A percentile compares a stretch with the other conserved stretches of the same genome.
Conservation (phyloP, 1,284 basidiomycete species). For the Lentinus polychrous region DNA sequence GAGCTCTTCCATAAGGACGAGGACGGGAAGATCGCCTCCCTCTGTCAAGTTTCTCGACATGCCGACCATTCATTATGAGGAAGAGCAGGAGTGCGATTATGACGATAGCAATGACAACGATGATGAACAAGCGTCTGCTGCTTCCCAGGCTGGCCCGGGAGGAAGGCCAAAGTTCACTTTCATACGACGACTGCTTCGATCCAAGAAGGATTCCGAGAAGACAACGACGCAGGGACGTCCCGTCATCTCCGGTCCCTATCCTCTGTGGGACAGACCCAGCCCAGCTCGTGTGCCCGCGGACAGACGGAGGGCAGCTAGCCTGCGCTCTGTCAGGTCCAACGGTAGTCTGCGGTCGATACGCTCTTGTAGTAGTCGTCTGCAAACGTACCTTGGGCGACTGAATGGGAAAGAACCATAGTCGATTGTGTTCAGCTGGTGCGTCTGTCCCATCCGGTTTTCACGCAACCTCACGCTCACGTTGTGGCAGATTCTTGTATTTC, state of each 20-base stretch:
- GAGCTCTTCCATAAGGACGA: slow-evolving; percentile 25
- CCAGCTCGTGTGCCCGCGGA: slow-evolving; percentile 1
- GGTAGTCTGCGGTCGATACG: slow-evolving; percentile 20
- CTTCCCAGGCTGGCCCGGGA: slow-evolving; percentile 13
- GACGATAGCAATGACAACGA: neutral
- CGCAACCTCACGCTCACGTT: neutral
- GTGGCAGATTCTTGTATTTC: neutral
- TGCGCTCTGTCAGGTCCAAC: slow-evolving; percentile 16
- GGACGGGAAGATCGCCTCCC: slow-evolving; percentile 27
- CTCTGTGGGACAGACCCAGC: slow-evolving; percentile 24
- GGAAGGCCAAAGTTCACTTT: slow-evolving; percentile 17
- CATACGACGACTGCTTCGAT: slow-evolving; percentile 17
- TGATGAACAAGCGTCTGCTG: slow-evolving; percentile 11
- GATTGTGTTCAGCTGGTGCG: slow-evolving; percentile 1
- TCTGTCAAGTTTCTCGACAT: slow-evolving; percentile 39
- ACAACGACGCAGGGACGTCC: slow-evolving; percentile 17
- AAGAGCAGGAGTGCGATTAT: slow-evolving; percentile 14
- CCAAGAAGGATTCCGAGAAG: slow-evolving; percentile 12
- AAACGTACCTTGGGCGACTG: slow-evolving; percentile 23
- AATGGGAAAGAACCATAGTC: slow-evolving; percentile 15
- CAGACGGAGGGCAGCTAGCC: slow-evolving; percentile 7
- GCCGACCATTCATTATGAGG: slow-evolving; percentile 30
- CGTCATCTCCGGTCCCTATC: slow-evolving; percentile 29
- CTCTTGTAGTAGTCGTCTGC: slow-evolving; percentile 25
- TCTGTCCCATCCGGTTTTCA: neutral